Base-by-base conservation (phyloP, 768 basidiomycete genomes). In the Inosperma sp. region DNA sequence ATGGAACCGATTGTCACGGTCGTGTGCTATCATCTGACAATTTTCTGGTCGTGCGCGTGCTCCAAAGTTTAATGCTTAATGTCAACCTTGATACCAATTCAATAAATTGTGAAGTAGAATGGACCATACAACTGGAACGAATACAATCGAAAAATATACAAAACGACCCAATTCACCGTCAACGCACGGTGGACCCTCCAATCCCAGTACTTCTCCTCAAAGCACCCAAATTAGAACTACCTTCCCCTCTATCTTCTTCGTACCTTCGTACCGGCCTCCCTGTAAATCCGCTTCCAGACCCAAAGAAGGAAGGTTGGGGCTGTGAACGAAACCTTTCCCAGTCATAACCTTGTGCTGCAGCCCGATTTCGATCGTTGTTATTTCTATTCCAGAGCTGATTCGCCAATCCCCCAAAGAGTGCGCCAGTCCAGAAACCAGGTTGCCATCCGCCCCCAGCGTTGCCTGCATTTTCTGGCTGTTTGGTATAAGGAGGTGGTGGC, bases 361-460 rank as follows among this genome's bases (percentile, higher is more conserved):
- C 41, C 56, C 58, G 56, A 10, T 13, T 35, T 31, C 41, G 49
- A 39, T 59, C 57, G 40, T 55, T 36, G 39, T 56, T 59, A 63
- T 65, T 61, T 48, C 60, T 60, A 60, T 76, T 83, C 67, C 75
- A 70, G 2, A 82, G 58, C 54, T 79, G 79, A 22, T 81, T 78
- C 2, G 83, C 86, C 2, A 87, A 64, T 21, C 84, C 85, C 6
- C 90, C 93, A 1, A 86, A 59, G 1, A 81, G 79, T 6, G 88
- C 81, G 3, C 93, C 93, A 2, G 87, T 84, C 87, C 84, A 93
- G 64, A 95, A 93, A 3, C 91, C 91, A 9, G 87, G 84, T 34
- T 71, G 65, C 80, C 81, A 83, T 26, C 71, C 70, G 4, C 41
- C 47, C 52, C 59, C 47, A 13, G 22, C 17, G 43, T 55, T 62